Conservation (phyloP, 805 yeast species). For the Barnettozyma vustinii region DNA sequence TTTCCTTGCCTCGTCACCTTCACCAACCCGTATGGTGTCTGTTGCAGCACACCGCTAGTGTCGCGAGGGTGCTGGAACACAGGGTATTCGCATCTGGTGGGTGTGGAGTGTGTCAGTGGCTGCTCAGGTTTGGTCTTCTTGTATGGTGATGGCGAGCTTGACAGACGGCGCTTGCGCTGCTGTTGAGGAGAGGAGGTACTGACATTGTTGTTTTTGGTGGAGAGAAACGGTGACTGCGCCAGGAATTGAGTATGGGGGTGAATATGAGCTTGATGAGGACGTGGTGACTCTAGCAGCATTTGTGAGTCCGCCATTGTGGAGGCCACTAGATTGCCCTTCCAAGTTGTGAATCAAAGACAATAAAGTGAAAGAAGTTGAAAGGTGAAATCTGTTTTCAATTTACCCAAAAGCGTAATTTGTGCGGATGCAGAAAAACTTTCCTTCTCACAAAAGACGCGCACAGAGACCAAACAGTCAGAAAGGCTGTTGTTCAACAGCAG, state of each 20-base stretch:
- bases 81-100: constrained; percentile 17
- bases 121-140: constrained; percentile 25
- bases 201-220: background rate
- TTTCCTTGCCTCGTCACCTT: constrained; percentile 17
- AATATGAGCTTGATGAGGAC: background rate
- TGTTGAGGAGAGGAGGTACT: background rate
- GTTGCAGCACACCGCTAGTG: constrained; percentile 19
- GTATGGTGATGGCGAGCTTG: constrained; percentile 27
- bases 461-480: too few species aligned
- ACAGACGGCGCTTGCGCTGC: constrained; percentile 31
- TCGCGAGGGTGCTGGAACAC: constrained; percentile 19
- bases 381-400: constrained; percentile 1
- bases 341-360: background rate
- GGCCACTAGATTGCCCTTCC: background rate
- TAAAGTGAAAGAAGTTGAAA: background rate
- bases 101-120: constrained; percentile 5
- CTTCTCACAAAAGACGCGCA: background rate
- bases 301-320: background rate
- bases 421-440: background rate
- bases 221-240: background rate
- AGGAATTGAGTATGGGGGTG: background rate
- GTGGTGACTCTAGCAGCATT: constrained; percentile 2
- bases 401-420: constrained; percentile 3
- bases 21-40: constrained; percentile 24
- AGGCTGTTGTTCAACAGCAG: background rate